These are phyloP conservation scores for Globomyces pollinis-pini DNA, from an alignment of 192 early-diverging fungal species.

Conservation along the genomic window DNA sequence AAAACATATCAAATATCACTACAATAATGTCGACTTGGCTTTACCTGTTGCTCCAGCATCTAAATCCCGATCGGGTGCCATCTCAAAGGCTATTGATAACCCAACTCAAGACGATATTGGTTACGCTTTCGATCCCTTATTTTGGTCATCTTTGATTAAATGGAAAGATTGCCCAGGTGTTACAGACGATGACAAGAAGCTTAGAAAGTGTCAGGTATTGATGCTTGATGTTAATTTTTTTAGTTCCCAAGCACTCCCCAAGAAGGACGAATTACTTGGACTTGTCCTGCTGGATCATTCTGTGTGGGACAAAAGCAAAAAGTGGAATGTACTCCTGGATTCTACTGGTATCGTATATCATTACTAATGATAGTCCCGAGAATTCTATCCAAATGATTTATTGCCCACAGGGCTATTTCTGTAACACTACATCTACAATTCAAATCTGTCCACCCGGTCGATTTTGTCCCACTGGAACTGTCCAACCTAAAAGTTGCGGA, in stretches of 20 bases:
- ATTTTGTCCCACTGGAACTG: conserved; percentile 47
- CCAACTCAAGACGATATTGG: no score
- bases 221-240: no score
- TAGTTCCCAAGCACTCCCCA: not conserved
- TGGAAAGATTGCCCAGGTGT: no score
- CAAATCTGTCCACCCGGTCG: conserved; percentile 40
- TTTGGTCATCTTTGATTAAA: no score
- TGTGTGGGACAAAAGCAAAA: not conserved
- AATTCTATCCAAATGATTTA: conserved; percentile 49
- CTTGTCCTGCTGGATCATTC: conserved; percentile 8
- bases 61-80: no score
- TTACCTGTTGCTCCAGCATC: no score
- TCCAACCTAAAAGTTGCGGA: not conserved
- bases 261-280: not conserved
- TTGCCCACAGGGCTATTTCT: conserved; percentile 52
- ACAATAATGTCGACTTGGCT: no score
- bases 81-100: no score
- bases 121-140: not conserved
- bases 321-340: conserved; percentile 26
- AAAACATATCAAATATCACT: no score
- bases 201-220: no score
- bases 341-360: conserved; percentile 17
- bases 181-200: no score
- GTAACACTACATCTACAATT: conserved; percentile 34
- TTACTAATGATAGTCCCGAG: conserved; percentile 22